These are phyloP conservation scores for Eutypa lata DNA, from an alignment of 2,329 filamentous ascomycete genomes.

Conservation along the genomic window DNA sequence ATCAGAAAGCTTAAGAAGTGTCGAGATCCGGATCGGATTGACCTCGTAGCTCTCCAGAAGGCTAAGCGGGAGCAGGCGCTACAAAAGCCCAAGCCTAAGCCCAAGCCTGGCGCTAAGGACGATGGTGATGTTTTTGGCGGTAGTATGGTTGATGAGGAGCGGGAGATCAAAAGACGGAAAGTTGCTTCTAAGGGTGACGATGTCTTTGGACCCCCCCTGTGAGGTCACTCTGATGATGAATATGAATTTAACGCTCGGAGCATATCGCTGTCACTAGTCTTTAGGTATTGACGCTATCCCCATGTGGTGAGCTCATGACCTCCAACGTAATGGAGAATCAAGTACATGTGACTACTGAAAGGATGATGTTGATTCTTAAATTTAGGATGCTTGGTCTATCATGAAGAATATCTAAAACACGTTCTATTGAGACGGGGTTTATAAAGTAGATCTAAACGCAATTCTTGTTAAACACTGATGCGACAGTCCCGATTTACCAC, in stretches of 20 bases:
- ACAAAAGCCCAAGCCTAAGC: slow-evolving; percentile 37
- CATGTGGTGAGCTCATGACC: too few relatives aligned
- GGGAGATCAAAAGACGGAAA: slow-evolving; percentile 38
- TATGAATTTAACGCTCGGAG: not conserved
- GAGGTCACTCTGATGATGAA: slow-evolving; percentile 5
- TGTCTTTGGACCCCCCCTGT: slow-evolving; percentile 24
- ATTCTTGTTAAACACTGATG: not conserved
- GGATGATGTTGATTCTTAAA: too few relatives aligned
- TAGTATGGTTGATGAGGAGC: slow-evolving; percentile 22
- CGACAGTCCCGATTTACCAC: slow-evolving; percentile 27
- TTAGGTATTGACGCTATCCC: too few relatives aligned
- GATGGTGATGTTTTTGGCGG: slow-evolving; percentile 48
- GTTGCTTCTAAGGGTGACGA: slow-evolving; percentile 19
- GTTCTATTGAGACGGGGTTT: not conserved
- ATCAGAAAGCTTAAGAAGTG: slow-evolving; percentile 70
- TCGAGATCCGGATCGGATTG: slow-evolving; percentile 69
- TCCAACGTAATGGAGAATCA: too few relatives aligned
- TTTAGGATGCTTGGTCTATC: not conserved
- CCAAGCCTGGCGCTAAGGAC: slow-evolving; percentile 33
- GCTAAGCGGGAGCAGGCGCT: slow-evolving; percentile 55
- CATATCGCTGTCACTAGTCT: not conserved
- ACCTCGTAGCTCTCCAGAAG: slow-evolving; percentile 67
- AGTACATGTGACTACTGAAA: too few relatives aligned
- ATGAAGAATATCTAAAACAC: not conserved
- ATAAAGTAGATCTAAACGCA: not conserved